These are phyloP conservation scores for Cutaneotrichosporon sp. DNA, from an alignment of 1,284 basidiomycete species.

Conservation along the genomic window DNA sequence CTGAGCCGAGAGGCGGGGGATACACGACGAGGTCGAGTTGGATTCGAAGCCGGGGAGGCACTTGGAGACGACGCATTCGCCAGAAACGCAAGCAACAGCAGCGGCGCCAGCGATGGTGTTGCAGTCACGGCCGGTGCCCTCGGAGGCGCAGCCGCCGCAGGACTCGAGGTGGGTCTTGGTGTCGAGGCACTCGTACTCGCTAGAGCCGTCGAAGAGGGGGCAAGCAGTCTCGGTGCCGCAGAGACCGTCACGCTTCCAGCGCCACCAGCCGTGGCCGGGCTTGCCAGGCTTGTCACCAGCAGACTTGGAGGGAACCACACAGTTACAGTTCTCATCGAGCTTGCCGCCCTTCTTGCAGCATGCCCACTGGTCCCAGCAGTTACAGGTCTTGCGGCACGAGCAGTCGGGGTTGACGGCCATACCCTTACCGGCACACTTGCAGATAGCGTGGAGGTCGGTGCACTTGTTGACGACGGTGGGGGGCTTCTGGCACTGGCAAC, in stretches of 20 bases:
- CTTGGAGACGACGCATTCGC: slow-evolving; percentile 23
- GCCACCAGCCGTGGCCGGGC: slow-evolving; percentile 10
- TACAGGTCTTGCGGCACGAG: slow-evolving; percentile 19
- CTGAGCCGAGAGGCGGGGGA: slow-evolving; percentile 1
- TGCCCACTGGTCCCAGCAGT: slow-evolving; percentile 18
- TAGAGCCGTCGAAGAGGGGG: slow-evolving; percentile 16
- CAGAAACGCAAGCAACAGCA: slow-evolving; percentile 24
- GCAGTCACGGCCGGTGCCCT: slow-evolving; percentile 65
- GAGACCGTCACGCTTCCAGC: slow-evolving; percentile 14
- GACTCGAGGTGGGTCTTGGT: slow-evolving; percentile 26
- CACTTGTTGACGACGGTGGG: slow-evolving; percentile 20
- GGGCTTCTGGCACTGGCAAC: slow-evolving; percentile 14
- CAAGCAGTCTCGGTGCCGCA: slow-evolving; percentile 22
- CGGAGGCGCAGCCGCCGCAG: slow-evolving; percentile 67
- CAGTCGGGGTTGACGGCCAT: slow-evolving; percentile 22
- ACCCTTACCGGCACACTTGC: slow-evolving; percentile 12
- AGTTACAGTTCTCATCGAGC: slow-evolving; percentile 23
- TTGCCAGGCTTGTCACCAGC: not conserved
- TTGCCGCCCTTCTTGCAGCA: slow-evolving; percentile 19
- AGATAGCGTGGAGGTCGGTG: slow-evolving; percentile 18
- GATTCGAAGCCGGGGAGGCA: slow-evolving; percentile 20
- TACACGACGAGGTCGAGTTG: slow-evolving; percentile 5
- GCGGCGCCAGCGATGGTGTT: slow-evolving; percentile 60
- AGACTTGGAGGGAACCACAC: slow-evolving; percentile 18
- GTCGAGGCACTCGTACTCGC: slow-evolving; percentile 29